A percentile compares a stretch with the other conserved stretches of the same genome.
These are phyloP conservation scores for Aspergillus sp. DNA, from an alignment of 2,329 filamentous ascomycete genomes.

Conservation along the genomic window DNA sequence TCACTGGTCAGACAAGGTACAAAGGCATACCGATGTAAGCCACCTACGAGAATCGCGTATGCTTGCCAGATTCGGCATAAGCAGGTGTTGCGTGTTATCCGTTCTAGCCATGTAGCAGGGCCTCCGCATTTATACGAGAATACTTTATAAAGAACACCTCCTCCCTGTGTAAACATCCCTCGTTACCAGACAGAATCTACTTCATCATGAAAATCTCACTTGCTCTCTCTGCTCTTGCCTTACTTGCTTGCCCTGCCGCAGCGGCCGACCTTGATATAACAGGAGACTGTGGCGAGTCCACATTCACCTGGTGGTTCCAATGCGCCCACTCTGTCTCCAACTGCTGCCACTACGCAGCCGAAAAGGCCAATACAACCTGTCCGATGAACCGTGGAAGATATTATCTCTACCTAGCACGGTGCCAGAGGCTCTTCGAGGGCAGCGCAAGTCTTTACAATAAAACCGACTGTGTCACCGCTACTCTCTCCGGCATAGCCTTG, in stretches of 20 bases:
- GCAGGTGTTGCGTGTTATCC: constrained; percentile 1
- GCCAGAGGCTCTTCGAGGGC: background rate
- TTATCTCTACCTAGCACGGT: background rate
- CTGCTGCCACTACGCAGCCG: constrained; percentile 4
- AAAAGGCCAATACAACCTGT: constrained; percentile 7
- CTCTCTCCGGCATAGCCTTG: constrained; percentile 2
- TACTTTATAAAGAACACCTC: background rate
- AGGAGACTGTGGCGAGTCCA: background rate
- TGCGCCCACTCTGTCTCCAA: constrained; percentile 3
- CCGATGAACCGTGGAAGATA: constrained; percentile 2
- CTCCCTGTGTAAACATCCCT: constrained; percentile 3
- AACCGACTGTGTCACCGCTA: constrained; percentile 1
- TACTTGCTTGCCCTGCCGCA: constrained; percentile 4
- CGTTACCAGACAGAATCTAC: constrained; percentile 2
- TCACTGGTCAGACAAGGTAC: background rate
- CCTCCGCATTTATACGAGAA: background rate
- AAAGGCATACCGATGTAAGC: constrained; percentile 3
- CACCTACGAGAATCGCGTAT: constrained; percentile 2
- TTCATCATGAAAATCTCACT: constrained; percentile 4
- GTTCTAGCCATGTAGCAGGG: no score
- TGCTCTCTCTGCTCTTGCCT: constrained; percentile 5
- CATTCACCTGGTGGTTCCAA: background rate
- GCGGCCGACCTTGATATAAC: constrained; percentile 1
- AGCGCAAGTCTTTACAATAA: background rate
- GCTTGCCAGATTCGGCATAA: constrained; percentile 2